Percentiles rank a stretch among this genome's conserved stretches.
Conservation (phyloP, 331 rosid genomes). For the Cydonia oblonga region DNA sequence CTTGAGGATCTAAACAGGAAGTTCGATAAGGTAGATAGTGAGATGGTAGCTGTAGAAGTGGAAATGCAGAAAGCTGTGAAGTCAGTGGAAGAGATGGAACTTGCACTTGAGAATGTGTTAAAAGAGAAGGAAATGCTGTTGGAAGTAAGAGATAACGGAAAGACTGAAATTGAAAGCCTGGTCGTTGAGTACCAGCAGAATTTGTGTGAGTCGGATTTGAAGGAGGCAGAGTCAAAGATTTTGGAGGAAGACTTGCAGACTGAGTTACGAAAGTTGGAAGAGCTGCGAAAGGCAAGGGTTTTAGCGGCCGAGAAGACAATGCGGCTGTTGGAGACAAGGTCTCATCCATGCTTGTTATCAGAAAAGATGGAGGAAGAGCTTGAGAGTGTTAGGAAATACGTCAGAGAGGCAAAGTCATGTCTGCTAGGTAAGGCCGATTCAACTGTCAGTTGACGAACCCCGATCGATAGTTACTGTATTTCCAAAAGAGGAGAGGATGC, state of each 20-base stretch:
- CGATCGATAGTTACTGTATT: not conserved
- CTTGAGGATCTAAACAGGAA: slow-evolving; percentile 27
- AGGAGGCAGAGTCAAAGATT: slow-evolving; percentile 35
- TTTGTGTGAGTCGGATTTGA: slow-evolving; percentile 24
- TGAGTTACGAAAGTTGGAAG: slow-evolving; percentile 29
- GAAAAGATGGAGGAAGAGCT: slow-evolving; percentile 52
- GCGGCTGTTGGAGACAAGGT: slow-evolving; percentile 23
- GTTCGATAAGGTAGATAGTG: slow-evolving; percentile 5
- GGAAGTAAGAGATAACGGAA: slow-evolving; percentile 28
- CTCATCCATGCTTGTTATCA: slow-evolving; percentile 23
- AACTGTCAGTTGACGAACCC: slow-evolving; percentile 30
- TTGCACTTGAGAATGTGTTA: slow-evolving; percentile 18
- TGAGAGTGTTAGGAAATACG: slow-evolving; percentile 29
- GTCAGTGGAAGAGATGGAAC: slow-evolving; percentile 25
- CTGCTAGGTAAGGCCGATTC: slow-evolving; percentile 38
- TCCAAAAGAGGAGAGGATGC: not conserved
- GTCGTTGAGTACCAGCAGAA: slow-evolving; percentile 32
- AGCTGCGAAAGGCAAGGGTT: slow-evolving; percentile 31
- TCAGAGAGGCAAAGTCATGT: slow-evolving; percentile 53
- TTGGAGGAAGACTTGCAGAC: slow-evolving; percentile 55
- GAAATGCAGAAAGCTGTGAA: slow-evolving; percentile 25
- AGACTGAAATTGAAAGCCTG: slow-evolving; percentile 22
- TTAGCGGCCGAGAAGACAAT: slow-evolving; percentile 30
- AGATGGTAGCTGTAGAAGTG: slow-evolving; percentile 16
- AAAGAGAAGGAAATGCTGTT: slow-evolving; percentile 32